phyloP scores from a whole-genome alignment of 208 protist genomes.

The Blastocrithidia nonstop region DNA sequence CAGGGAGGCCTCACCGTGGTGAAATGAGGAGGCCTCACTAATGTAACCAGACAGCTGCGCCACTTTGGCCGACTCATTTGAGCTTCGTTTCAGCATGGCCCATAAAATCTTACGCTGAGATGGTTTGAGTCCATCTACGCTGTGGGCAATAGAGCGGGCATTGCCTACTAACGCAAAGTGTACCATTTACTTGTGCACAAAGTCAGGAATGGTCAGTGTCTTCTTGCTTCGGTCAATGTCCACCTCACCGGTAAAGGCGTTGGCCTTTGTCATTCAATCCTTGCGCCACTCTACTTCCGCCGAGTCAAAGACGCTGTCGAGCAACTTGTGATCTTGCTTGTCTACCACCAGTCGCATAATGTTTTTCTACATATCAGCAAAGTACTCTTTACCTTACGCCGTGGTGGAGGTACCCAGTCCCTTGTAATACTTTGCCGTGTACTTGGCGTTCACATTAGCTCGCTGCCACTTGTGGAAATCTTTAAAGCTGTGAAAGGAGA shows the following conservation, averaged over 20 bases:
- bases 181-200: slow-evolving; percentile 99
- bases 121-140: slow-evolving; percentile 99
- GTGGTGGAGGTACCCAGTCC: slow-evolving; percentile 95
- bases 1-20: slow-evolving; percentile 98
- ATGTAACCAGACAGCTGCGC: slow-evolving; percentile 98
- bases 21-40: slow-evolving; percentile 95
- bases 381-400: slow-evolving; percentile 99
- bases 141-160: slow-evolving; percentile 73
- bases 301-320: slow-evolving; percentile 98
- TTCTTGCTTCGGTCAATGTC: slow-evolving; percentile 82
- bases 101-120: slow-evolving; percentile 99
- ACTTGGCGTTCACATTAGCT: slow-evolving; percentile 33
- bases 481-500: slow-evolving; percentile 96
- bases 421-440: slow-evolving; percentile 99
- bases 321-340: slow-evolving; percentile 76
- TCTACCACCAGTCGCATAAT: slow-evolving; percentile 88
- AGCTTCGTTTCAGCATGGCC: slow-evolving; percentile 75
- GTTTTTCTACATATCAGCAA: slow-evolving; percentile 92
- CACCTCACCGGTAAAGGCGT: slow-evolving; percentile 72
- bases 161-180: slow-evolving; percentile 93
- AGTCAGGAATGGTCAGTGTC: slow-evolving; percentile 85
- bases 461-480: slow-evolving; percentile 95
- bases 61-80: slow-evolving; percentile 96
- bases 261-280: slow-evolving; percentile 94
- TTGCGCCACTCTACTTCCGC: slow-evolving; percentile 96